Conservation (phyloP, 257 asterid species). For the Lithospermum erythrorhizon region DNA sequence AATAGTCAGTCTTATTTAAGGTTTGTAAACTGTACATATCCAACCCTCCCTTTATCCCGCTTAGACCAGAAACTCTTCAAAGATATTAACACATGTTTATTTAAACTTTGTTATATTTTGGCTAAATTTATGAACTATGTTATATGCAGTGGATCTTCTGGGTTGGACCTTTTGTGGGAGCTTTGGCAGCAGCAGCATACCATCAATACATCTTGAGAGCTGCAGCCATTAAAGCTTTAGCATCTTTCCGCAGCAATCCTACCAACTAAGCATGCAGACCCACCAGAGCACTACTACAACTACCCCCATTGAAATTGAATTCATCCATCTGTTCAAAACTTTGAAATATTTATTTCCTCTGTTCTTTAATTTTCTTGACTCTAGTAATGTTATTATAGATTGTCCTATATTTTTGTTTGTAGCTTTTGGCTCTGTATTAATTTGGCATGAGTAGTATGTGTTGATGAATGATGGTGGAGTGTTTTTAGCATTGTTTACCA, state of each 20-base stretch:
- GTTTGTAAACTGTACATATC: too few relatives aligned
- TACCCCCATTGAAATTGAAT: constrained; percentile 1
- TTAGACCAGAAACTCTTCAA: too few relatives aligned
- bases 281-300: too few relatives aligned
- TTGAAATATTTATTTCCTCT: constrained; percentile 7
- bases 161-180: constrained; percentile 93
- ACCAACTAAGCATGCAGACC: constrained; percentile 29
- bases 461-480: constrained; percentile 1
- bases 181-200: constrained; percentile 70
- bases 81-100: too few relatives aligned
- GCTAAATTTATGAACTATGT: background rate
- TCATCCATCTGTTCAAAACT: constrained; percentile 6
- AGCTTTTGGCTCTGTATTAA: constrained; percentile 19
- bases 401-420: background rate
- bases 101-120: background rate
- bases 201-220: constrained; percentile 82
- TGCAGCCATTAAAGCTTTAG: constrained; percentile 70
- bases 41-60: too few relatives aligned
- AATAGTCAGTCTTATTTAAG: too few relatives aligned
- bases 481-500: constrained; percentile 1
- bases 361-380: constrained; percentile 5
- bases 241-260: constrained; percentile 81
- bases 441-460: constrained; percentile 9
- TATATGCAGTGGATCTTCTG: constrained; percentile 80
- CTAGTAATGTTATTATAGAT: background rate